Base-by-base conservation (phyloP, 768 basidiomycete genomes). In the Suillus subalutaceus region DNA sequence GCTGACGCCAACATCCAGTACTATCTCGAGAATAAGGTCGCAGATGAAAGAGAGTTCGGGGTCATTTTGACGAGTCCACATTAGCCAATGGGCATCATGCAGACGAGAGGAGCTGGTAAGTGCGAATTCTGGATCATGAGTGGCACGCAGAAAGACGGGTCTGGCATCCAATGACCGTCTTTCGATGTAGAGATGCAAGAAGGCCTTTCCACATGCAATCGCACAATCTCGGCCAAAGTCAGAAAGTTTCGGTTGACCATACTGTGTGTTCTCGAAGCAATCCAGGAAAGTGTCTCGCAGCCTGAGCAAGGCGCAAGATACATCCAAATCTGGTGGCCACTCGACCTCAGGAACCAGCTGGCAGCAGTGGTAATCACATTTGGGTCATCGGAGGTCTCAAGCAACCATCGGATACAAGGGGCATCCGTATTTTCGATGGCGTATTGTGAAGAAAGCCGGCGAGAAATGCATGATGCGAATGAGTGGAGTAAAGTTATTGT, bases 331-430 rank as follows among this genome's bases (percentile, higher is more conserved):
- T 18, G 57, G 46, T 18, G 63, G 66, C 69, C 69, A 70, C 30
- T 60, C 62, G n/a, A 70, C 66, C n/a, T 70, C 69, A 16, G 69
- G 63, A 6, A 70, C 69, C 18, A 70, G 23, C 53, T 60, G 18
- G 63, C 69, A 20, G 66, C 69, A 12, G 63, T 56, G 44, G 64
- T 59, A 59, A 70, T 50, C 30, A 44, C 57, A 12, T 67, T 60
- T 37, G 58, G 67, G 37, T 67, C 52, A 32, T 56, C 56, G 12
- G 59, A 66, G 4, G 41, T 67, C 41, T 67, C 67, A 7, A 66
- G 59, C 8, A 67, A n/a, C 67, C 67, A 67, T 50, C 43, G 58
- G 9, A 67, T 55, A 32, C 65, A 41, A 23, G 52, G 60, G 3
- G 60, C 67, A 32, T 66, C 64, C 8, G 62, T 41, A 18, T 53